Evolutionary conservation across 441 rosid genomes (phyloP).

Genomic region (Flueggea neowawraea): DNA sequence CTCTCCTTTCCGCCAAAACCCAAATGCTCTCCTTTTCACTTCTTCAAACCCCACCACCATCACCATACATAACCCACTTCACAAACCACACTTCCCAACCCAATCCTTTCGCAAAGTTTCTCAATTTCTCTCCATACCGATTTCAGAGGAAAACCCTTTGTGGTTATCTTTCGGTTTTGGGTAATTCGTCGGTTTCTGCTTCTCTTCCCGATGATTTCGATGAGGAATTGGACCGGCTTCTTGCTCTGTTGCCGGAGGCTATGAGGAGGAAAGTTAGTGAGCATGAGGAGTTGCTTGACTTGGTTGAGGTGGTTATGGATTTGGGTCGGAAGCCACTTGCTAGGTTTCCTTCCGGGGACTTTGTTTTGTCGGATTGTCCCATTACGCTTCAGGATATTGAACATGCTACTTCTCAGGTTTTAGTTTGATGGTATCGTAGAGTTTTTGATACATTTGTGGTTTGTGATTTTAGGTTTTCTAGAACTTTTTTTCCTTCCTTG

Average conservation of each 20-base stretch:
- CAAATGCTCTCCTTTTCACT: constrained; percentile 35
- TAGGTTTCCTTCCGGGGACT: constrained; percentile 95
- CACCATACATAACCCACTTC: constrained; percentile 4
- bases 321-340: constrained; percentile 90
- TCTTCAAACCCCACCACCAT: constrained; percentile 18
- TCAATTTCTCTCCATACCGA: constrained; percentile 20
- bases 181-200: constrained; percentile 25
- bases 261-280: constrained; percentile 51
- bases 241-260: constrained; percentile 64
- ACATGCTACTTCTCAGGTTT: constrained; percentile 79
- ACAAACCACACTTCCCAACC: constrained; percentile 5
- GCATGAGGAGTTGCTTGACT: constrained; percentile 54
- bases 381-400: constrained; percentile 67
- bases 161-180: constrained; percentile 19
- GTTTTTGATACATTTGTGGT: too few relatives aligned
- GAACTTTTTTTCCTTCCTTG: constrained; percentile 8
- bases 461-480: too few relatives aligned
- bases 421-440: not conserved
- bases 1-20: constrained; percentile 25
- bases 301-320: constrained; percentile 94
- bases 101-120: constrained; percentile 12
- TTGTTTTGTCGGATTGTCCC: constrained; percentile 65
- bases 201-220: constrained; percentile 21
- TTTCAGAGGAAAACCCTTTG: constrained; percentile 4
- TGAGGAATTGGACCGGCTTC: constrained; percentile 67